Conservation (phyloP, 176 grass and related monocot species). For the Oryza australiensis region DNA sequence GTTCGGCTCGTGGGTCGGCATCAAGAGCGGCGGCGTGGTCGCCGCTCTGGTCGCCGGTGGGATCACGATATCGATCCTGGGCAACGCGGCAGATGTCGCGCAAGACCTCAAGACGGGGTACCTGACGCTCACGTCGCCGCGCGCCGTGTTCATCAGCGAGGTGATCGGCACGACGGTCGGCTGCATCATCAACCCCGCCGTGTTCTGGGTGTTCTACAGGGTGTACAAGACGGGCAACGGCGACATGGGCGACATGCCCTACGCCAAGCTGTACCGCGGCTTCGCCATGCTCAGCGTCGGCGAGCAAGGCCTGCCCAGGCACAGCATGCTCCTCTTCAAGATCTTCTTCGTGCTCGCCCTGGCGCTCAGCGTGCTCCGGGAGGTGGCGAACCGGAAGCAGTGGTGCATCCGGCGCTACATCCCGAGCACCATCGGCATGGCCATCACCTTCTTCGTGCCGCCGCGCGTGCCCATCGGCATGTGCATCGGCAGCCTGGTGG, state of each 20-base stretch:
- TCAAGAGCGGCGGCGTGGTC: conserved; percentile 36
- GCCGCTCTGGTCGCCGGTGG: conserved; percentile 46
- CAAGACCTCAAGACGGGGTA: conserved; percentile 65
- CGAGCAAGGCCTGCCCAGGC: conserved; percentile 35
- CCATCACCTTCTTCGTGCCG: conserved; percentile 51
- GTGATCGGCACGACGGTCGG: conserved; percentile 45
- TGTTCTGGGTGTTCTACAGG: conserved; percentile 67
- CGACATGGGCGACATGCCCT: conserved; percentile 40
- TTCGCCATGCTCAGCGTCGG: conserved; percentile 59
- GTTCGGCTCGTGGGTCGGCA: conserved; percentile 41
- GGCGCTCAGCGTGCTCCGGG: conserved; percentile 27
- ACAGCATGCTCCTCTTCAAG: conserved; percentile 40
- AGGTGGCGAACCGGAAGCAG: background rate
- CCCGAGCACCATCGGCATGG: conserved; percentile 52
- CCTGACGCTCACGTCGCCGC: conserved; percentile 58
- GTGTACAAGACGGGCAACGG: conserved; percentile 19
- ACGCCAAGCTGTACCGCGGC: conserved; percentile 50
- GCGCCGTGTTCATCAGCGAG: conserved; percentile 58
- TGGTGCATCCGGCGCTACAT: conserved; percentile 39
- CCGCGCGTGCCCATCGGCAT: conserved; percentile 53
- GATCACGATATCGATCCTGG: conserved; percentile 48
- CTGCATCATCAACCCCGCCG: conserved; percentile 47
- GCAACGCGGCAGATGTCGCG: conserved; percentile 38
- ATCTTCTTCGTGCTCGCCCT: conserved; percentile 38
- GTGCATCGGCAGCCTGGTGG: conserved; percentile 47